These are phyloP conservation scores for Clavulina sp. DNA, from an alignment of 768 basidiomycete genomes.

Conservation along the genomic window DNA sequence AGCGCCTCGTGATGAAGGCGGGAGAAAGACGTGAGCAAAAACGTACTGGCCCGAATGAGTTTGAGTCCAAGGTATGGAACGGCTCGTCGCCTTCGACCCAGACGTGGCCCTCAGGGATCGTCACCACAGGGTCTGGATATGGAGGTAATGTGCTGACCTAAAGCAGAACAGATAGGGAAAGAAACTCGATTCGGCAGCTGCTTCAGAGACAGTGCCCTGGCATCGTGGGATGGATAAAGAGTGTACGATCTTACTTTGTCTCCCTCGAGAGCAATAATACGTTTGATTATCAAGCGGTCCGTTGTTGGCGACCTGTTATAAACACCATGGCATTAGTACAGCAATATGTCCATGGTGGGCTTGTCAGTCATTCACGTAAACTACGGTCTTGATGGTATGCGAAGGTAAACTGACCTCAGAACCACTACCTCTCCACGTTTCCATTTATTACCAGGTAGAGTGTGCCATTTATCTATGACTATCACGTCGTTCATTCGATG, in stretches of 20 bases:
- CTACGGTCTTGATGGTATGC: background rate
- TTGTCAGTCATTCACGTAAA: background rate
- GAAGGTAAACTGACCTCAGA: background rate
- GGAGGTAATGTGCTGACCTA: slow-evolving; percentile 1
- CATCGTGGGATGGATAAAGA: no score
- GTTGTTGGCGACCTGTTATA: slow-evolving; percentile 1
- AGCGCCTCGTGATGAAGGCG: no score
- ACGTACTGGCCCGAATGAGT: slow-evolving; percentile 1
- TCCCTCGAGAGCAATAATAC: slow-evolving; percentile 2
- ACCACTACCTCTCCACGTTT: background rate
- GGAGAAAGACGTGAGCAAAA: background rate
- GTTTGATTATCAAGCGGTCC: background rate
- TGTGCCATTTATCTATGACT: background rate
- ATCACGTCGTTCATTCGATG: background rate
- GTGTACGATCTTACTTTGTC: background rate
- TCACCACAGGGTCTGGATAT: background rate
- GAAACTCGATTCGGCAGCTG: no score
- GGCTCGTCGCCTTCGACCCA: slow-evolving; percentile 5
- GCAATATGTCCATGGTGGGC: background rate
- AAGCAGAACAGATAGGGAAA: no score
- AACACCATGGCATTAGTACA: background rate
- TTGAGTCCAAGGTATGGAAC: background rate
- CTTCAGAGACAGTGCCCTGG: no score
- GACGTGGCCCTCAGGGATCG: background rate
- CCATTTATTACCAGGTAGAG: background rate